Percentiles rank a stretch among this genome's conserved stretches.
Conservation (phyloP, 1,139 yeast species). For the Protomyces inundatus region DNA sequence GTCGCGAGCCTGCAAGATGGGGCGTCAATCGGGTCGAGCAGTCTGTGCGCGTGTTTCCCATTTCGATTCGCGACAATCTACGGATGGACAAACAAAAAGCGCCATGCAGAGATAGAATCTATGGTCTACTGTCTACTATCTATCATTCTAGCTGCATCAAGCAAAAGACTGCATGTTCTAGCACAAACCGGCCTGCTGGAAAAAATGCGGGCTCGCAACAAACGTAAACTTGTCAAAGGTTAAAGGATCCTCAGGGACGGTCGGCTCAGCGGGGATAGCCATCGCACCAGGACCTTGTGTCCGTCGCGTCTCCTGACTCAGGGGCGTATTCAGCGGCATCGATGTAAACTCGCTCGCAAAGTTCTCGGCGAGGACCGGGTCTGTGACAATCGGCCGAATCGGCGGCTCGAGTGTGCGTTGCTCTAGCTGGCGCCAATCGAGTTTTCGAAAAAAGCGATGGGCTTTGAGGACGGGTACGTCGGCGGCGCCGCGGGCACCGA, state of each 20-base stretch:
- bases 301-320: neutral
- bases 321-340: conserved; percentile 43
- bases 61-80: too few species aligned
- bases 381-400: conserved; percentile 76
- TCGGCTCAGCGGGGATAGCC: conserved; percentile 2
- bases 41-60: too few species aligned
- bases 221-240: conserved; percentile 24
- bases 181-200: conserved; percentile 1
- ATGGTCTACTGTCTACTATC: neutral
- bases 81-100: too few species aligned
- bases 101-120: too few species aligned
- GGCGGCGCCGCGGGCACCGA: conserved; percentile 44
- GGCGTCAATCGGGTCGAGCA: too few species aligned
- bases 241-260: conserved; percentile 1
- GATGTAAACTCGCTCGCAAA: conserved; percentile 83
- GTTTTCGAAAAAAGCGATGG: conserved; percentile 72
- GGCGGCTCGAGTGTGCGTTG: conserved; percentile 63
- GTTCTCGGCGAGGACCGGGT: conserved; percentile 84
- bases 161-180: neutral
- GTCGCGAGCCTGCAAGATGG: too few species aligned
- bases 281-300: neutral
- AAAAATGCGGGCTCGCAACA: conserved; percentile 22
- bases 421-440: conserved; percentile 67
- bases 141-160: neutral
- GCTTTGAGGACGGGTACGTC: conserved; percentile 66